A percentile compares a stretch with the other conserved stretches of the same genome.
These are phyloP conservation scores for Plantago elongata DNA, from an alignment of 257 asterid species.

Conservation along the genomic window DNA sequence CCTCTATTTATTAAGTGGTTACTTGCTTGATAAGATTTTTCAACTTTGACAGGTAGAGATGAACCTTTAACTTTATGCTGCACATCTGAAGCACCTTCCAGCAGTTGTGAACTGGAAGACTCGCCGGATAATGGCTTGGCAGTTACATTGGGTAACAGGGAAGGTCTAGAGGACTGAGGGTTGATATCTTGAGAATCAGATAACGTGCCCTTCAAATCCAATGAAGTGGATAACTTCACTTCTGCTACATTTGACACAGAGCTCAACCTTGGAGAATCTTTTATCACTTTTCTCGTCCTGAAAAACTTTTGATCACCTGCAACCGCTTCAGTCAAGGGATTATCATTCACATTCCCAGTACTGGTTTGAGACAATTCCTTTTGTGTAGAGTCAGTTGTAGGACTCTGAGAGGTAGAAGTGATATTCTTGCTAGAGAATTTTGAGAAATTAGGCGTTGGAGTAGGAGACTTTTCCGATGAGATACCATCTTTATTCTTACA, in stretches of 20 bases:
- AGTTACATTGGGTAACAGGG: constrained; percentile 31
- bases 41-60: constrained; percentile 48
- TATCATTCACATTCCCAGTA: constrained; percentile 36
- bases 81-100: constrained; percentile 39
- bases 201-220: constrained; percentile 44
- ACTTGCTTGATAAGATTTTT: constrained; percentile 50
- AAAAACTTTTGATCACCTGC: constrained; percentile 53
- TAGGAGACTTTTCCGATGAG: constrained; percentile 42
- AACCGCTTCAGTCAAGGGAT: constrained; percentile 32
- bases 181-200: constrained; percentile 52
- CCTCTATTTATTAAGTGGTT: constrained; percentile 53
- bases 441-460: constrained; percentile 29
- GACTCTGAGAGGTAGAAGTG: constrained; percentile 32
- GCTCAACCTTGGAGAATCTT: constrained; percentile 54
- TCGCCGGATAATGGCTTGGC: constrained; percentile 38
- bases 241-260: constrained; percentile 41
- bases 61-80: constrained; percentile 46
- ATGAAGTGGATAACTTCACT: constrained; percentile 43
- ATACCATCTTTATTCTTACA: constrained; percentile 43
- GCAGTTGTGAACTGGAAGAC: constrained; percentile 37
- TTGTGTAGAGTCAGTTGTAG: constrained; percentile 31
- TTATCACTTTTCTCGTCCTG: constrained; percentile 50
- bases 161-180: constrained; percentile 36
- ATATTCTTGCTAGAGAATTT: constrained; percentile 40
- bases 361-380: constrained; percentile 48